Percentiles rank a stretch among this genome's conserved stretches.
These are phyloP conservation scores for Halophytophthora batemanensis DNA, from an alignment of 352 stramenopile species.

Conservation along the genomic window DNA sequence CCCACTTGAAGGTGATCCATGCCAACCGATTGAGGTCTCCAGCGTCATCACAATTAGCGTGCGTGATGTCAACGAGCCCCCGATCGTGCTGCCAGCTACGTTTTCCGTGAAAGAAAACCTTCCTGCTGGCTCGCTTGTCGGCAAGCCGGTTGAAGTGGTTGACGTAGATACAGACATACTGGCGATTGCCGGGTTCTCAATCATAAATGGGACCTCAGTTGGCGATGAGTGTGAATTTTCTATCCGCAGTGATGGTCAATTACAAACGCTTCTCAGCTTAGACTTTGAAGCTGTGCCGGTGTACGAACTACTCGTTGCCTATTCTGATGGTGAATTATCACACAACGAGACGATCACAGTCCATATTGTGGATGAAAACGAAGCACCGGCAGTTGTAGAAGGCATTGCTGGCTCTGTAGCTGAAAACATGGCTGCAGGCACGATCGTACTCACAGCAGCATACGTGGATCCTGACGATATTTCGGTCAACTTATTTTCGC, in stretches of 20 bases:
- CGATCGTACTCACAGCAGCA: conserved; percentile 22
- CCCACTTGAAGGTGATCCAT: conserved; percentile 12
- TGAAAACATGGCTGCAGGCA: conserved; percentile 36
- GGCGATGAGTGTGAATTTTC: conserved; percentile 26
- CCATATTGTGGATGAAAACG: conserved; percentile 50
- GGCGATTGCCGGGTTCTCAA: conserved; percentile 26
- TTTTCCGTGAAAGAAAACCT: conserved; percentile 49
- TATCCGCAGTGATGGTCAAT: conserved; percentile 39
- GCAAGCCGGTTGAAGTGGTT: conserved; percentile 33
- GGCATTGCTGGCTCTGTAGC: conserved; percentile 21
- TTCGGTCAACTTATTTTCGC: conserved; percentile 22
- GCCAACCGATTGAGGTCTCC: conserved; percentile 7
- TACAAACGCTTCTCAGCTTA: conserved; percentile 30
- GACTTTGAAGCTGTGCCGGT: conserved; percentile 32
- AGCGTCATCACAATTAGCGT: conserved; percentile 11
- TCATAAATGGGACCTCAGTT: conserved; percentile 12
- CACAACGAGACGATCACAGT: conserved; percentile 19
- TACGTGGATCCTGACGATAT: conserved; percentile 37
- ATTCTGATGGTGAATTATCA: conserved; percentile 33
- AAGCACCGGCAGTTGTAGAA: conserved; percentile 28
- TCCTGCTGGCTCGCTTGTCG: conserved; percentile 30
- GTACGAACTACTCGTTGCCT: conserved; percentile 14
- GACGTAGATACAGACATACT: conserved; percentile 42
- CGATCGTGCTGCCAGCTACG: conserved; percentile 12
- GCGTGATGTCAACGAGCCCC: conserved; percentile 52